phyloP scores from a whole-genome alignment of 2,329 filamentous ascomycete genomes.

The Aureobasidium sp. region DNA sequence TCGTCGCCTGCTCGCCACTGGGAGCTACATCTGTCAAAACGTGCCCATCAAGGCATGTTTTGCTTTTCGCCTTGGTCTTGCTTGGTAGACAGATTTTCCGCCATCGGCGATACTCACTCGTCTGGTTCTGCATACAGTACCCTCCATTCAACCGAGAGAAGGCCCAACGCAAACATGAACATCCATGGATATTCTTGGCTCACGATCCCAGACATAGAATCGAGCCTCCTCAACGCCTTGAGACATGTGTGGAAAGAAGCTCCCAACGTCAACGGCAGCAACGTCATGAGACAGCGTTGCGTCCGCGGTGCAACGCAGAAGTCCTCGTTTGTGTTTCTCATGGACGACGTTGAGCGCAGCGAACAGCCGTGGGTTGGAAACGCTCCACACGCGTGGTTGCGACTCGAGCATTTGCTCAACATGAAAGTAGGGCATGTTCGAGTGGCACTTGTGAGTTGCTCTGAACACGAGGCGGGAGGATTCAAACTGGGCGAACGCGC shows the following conservation, averaged over 20 bases:
- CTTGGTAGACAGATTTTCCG: neutral
- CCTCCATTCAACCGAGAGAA: neutral
- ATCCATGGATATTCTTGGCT: neutral
- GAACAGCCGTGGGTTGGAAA: neutral
- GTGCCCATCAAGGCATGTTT: neutral
- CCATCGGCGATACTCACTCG: neutral
- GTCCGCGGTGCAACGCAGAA: slow-evolving; percentile 1
- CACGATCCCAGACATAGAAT: neutral
- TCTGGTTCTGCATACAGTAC: neutral
- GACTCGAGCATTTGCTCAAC: neutral
- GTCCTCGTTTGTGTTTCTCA: neutral
- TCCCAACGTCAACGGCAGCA: neutral
- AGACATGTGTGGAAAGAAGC: neutral
- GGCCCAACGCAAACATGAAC: neutral
- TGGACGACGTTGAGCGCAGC: neutral
- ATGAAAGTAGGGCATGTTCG: neutral
- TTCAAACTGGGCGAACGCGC: neutral
- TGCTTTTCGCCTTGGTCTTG: neutral
- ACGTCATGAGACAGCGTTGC: slow-evolving; percentile 1
- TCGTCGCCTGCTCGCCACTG: neutral
- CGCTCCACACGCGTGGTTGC: neutral
- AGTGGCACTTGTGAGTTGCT: neutral
- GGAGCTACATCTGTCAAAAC: slow-evolving; percentile 5
- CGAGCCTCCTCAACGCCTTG: neutral
- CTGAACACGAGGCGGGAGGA: neutral